Percentiles rank a stretch among this genome's conserved stretches.
Conservation (phyloP, 768 basidiomycete species). For the Cystobasidium ongulense region DNA sequence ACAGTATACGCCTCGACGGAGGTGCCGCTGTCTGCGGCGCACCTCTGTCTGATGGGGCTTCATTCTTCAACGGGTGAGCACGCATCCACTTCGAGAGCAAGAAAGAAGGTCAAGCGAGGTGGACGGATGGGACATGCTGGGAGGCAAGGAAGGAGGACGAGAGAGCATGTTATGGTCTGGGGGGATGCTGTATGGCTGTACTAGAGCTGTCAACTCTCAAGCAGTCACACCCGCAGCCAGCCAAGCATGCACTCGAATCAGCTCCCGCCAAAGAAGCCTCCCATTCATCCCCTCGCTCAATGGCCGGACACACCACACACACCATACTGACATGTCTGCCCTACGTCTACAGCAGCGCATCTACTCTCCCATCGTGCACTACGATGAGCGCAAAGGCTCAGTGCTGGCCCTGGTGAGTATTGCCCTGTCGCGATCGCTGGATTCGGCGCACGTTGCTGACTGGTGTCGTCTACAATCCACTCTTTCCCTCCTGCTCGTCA, state of each 20-base stretch:
- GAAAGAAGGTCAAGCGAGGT: not conserved
- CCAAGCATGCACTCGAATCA: not conserved
- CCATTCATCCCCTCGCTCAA: not conserved
- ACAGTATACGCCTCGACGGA: conserved; percentile 16
- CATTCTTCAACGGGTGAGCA: not conserved
- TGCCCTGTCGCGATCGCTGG: not conserved
- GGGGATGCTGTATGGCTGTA: not conserved
- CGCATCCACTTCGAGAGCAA: too few species aligned
- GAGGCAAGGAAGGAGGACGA: not conserved
- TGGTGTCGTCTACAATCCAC: not conserved
- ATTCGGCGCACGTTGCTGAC: not conserved
- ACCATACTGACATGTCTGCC: not conserved
- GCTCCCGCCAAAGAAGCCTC: not conserved
- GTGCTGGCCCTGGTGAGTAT: conserved; percentile 28
- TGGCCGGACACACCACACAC: not conserved
- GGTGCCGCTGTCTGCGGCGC: not conserved
- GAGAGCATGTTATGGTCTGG: too few species aligned
- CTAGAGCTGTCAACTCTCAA: not conserved
- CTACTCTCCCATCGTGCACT: not conserved
- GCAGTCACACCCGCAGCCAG: too few species aligned
- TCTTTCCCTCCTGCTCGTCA: not conserved
- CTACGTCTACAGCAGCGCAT: not conserved
- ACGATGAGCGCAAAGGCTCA: conserved; percentile 11
- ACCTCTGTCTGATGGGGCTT: conserved; percentile 14
- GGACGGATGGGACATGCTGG: not conserved